A percentile compares a stretch with the other conserved stretches of the same genome.
These are phyloP conservation scores for Marchantia polymorpha DNA, from an alignment of 225 moss, liverwort and hornwort genomes.

Conservation along the genomic window DNA sequence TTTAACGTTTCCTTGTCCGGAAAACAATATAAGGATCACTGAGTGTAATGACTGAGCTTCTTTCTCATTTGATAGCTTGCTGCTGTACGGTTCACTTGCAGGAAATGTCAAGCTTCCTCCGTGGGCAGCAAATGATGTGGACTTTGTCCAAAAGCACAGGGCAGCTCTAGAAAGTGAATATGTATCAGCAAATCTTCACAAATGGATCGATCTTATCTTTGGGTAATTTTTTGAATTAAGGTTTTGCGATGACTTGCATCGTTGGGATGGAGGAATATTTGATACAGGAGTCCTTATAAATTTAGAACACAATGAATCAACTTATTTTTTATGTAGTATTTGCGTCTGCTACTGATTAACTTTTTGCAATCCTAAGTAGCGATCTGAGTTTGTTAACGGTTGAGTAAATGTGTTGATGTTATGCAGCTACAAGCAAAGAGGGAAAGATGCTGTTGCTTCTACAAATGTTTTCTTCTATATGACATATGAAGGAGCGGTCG, in stretches of 20 bases:
- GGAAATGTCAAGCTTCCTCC: conserved; percentile 84
- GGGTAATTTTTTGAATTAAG: conserved; percentile 46
- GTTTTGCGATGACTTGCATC: background rate
- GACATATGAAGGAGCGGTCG: conserved; percentile 85
- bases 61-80: too few species aligned
- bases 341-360: too few species aligned
- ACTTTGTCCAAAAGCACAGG: conserved; percentile 94
- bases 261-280: background rate
- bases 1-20: background rate
- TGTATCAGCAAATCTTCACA: conserved; percentile 92
- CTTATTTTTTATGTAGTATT: too few species aligned
- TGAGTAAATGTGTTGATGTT: background rate
- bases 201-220: conserved; percentile 98
- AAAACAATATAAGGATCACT: background rate
- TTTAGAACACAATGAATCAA: too few species aligned
- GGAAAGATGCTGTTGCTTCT: conserved; percentile 83
- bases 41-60: background rate
- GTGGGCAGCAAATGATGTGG: conserved; percentile 86
- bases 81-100: conserved; percentile 21
- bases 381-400: background rate
- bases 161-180: conserved; percentile 91
- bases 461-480: conserved; percentile 93
- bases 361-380: too few species aligned
- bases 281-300: too few species aligned
- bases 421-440: conserved; percentile 87